Conservation (phyloP, 1,139 yeast species). For the Saccharomyces pastorianus region DNA sequence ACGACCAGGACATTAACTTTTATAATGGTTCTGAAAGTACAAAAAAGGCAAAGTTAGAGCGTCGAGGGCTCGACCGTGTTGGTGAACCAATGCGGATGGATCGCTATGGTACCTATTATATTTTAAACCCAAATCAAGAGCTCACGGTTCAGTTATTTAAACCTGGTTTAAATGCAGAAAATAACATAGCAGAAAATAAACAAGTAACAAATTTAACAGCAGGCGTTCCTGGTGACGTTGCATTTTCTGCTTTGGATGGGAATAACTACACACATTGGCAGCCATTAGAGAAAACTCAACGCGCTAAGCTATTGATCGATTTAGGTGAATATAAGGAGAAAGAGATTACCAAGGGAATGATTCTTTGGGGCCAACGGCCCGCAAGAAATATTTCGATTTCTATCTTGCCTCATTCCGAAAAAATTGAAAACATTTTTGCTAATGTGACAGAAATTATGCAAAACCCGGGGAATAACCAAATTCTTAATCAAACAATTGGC, state of each 20-base stretch:
- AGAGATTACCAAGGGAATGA: conserved; percentile 30
- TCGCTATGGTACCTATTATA: conserved; percentile 36
- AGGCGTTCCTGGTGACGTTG: conserved; percentile 59
- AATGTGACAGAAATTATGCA: conserved; percentile 18
- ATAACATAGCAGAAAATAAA: conserved; percentile 57
- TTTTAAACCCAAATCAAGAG: conserved; percentile 39
- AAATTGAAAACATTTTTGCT: conserved; percentile 15
- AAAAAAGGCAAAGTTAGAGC: conserved; percentile 4
- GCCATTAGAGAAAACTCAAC: conserved; percentile 33
- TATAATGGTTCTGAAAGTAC: conserved; percentile 9
- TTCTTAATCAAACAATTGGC: conserved; percentile 1
- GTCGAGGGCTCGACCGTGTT: conserved; percentile 5
- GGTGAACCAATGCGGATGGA: conserved; percentile 4
- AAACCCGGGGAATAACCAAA: conserved; percentile 6
- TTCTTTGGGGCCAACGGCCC: conserved; percentile 42
- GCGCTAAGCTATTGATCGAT: conserved; percentile 40
- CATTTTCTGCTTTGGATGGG: conserved; percentile 63
- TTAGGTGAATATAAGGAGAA: conserved; percentile 34
- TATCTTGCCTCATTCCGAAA: conserved; percentile 24
- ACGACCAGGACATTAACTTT: conserved; percentile 21
- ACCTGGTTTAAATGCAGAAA: conserved; percentile 39
- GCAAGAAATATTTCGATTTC: conserved; percentile 35
- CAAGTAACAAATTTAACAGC: conserved; percentile 42
- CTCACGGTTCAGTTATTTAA: conserved; percentile 46
- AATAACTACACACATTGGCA: conserved; percentile 79